A percentile compares a stretch with the other conserved stretches of the same genome.
Conservation (phyloP, 2,329 filamentous ascomycete genomes). For the Pezizomycotina sp. region DNA sequence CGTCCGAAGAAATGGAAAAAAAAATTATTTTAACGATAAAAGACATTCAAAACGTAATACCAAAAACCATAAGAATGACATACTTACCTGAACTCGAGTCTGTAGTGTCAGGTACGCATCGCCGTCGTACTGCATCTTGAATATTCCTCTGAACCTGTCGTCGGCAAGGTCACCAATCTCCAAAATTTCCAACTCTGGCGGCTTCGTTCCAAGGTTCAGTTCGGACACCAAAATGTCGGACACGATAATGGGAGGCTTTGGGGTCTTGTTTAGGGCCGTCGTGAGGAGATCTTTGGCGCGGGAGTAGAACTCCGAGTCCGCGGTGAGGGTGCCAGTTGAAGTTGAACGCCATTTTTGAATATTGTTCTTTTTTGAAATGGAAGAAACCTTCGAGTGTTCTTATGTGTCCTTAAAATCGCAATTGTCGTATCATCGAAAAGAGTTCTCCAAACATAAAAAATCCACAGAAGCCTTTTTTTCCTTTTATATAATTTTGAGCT, state of each 20-base stretch:
- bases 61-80: conserved; percentile 14
- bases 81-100: conserved; percentile 74
- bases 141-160: conserved; percentile 91
- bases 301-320: conserved; percentile 78
- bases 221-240: conserved; percentile 98
- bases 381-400: too few species aligned
- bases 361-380: too few species aligned
- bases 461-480: too few species aligned
- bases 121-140: conserved; percentile 96
- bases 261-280: conserved; percentile 87
- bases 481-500: too few species aligned
- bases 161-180: conserved; percentile 96
- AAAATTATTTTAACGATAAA: conserved; percentile 7
- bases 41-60: conserved; percentile 4
- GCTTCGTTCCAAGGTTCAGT: conserved; percentile 85
- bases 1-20: conserved; percentile 2
- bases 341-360: conserved; percentile 77
- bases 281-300: conserved; percentile 89
- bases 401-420: too few species aligned
- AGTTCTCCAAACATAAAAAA: too few species aligned
- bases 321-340: conserved; percentile 99
- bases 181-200: conserved; percentile 86
- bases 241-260: conserved; percentile 96
- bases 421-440: too few species aligned
- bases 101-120: conserved; percentile 91